Evolutionary conservation across 768 basidiomycete genomes (phyloP).

Genomic region (Austroboletus festivus): DNA sequence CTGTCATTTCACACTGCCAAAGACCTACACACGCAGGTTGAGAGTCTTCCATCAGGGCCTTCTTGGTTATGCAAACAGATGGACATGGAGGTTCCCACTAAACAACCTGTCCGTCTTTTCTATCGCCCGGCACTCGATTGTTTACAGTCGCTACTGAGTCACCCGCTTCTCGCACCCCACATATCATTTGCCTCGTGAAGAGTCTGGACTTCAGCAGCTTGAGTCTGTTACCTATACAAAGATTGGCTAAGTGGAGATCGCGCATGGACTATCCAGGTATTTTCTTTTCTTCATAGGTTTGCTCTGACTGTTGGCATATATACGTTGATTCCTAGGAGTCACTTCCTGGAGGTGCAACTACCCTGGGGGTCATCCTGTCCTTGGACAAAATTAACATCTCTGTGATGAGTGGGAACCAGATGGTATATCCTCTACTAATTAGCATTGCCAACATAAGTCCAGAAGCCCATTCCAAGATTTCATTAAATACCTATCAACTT

Average conservation of each 20-base stretch:
- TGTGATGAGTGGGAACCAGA: neutral
- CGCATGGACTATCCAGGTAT: conserved; percentile 28
- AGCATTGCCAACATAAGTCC: neutral
- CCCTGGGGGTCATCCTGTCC: conserved; percentile 2
- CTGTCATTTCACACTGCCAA: neutral
- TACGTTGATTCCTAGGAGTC: neutral
- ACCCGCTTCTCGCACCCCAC: conserved; percentile 23
- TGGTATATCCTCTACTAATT: neutral
- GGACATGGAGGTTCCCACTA: conserved; percentile 15
- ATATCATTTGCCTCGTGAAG: conserved; percentile 21
- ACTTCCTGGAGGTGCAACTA: conserved; percentile 8
- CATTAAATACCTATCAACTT: conserved; percentile 10
- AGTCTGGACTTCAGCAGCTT: conserved; percentile 12
- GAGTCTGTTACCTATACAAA: conserved; percentile 10
- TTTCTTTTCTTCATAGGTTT: neutral
- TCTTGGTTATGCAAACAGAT: neutral
- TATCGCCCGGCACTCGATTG: conserved; percentile 31
- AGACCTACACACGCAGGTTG: neutral
- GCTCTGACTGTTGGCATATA: neutral
- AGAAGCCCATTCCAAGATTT: neutral
- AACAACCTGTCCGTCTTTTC: conserved; percentile 23
- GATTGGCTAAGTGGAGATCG: conserved; percentile 6
- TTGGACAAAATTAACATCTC: conserved; percentile 11
- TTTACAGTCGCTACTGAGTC: conserved; percentile 23
- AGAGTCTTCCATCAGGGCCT: neutral